Conservation (phyloP, 1,284 basidiomycete species). For the Uromyces viciae-fabae region DNA sequence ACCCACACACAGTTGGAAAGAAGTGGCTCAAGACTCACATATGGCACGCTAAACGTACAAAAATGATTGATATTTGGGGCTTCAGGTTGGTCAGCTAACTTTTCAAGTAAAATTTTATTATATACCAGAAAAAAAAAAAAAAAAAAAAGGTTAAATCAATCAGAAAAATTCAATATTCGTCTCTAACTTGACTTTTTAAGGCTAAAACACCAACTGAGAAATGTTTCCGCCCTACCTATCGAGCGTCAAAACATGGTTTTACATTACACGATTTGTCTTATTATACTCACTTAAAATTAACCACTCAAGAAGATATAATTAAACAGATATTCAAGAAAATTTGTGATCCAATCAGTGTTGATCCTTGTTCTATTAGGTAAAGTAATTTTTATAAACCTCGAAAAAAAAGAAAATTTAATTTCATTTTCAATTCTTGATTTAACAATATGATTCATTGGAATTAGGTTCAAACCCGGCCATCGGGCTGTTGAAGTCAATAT, state of each 20-base stretch:
- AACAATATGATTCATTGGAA: slow-evolving; percentile 57
- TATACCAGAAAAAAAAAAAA: too few relatives aligned
- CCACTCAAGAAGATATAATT: slow-evolving; percentile 63
- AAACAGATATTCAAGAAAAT: slow-evolving; percentile 60
- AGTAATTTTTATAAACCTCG: too few relatives aligned
- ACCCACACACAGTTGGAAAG: slow-evolving; percentile 62
- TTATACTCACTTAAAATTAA: slow-evolving; percentile 68
- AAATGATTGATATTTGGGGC: slow-evolving; percentile 85
- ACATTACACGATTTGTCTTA: slow-evolving; percentile 86
- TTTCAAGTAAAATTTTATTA: too few relatives aligned
- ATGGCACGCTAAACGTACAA: slow-evolving; percentile 90
- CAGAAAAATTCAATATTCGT: too few relatives aligned
- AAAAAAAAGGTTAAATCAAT: too few relatives aligned
- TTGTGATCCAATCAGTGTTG: slow-evolving; percentile 46
- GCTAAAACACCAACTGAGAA: slow-evolving; percentile 82
- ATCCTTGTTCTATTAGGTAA: slow-evolving; percentile 42
- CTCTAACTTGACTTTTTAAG: too few relatives aligned
- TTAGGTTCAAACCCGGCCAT: slow-evolving; percentile 62
- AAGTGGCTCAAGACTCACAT: slow-evolving; percentile 87
- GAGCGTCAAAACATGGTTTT: slow-evolving; percentile 71
- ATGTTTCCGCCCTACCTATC: slow-evolving; percentile 77
- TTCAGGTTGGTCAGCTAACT: slow-evolving; percentile 66
- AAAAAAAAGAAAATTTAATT: too few relatives aligned
- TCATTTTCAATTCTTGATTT: background rate
- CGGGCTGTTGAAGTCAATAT: slow-evolving; percentile 53